Conservation (phyloP, 306 rosid genomes). For the Inga oerstediana region DNA sequence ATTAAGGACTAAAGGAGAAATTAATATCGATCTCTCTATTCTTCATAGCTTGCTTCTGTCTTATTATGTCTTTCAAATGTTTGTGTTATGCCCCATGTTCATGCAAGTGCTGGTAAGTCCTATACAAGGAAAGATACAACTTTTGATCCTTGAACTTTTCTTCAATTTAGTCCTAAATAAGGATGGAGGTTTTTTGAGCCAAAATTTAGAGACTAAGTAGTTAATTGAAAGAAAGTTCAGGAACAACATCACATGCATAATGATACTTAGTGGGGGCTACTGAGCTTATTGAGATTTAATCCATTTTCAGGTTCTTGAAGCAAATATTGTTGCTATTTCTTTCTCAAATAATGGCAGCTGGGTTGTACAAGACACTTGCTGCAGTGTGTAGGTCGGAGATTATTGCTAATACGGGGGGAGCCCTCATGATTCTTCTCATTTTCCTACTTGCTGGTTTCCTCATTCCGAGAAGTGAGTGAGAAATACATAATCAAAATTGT, state of each 20-base stretch:
- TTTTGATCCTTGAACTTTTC: too few species aligned
- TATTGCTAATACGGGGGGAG: conserved; percentile 64
- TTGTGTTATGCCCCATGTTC: neutral
- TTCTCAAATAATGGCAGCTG: conserved; percentile 75
- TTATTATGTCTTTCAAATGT: neutral
- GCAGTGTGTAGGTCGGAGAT: conserved; percentile 74
- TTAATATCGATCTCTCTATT: too few species aligned
- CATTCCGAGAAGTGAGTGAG: conserved; percentile 62
- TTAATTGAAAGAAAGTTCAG: too few species aligned
- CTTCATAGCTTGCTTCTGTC: neutral
- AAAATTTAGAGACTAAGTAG: too few species aligned
- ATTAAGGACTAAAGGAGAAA: too few species aligned
- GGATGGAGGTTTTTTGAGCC: too few species aligned
- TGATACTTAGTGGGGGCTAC: neutral
- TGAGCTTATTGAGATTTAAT: neutral
- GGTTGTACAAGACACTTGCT: conserved; percentile 61
- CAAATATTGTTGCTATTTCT: conserved; percentile 59
- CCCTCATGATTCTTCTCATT: conserved; percentile 53
- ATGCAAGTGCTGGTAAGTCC: too few species aligned
- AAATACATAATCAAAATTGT: neutral
- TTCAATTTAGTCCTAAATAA: too few species aligned
- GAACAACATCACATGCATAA: too few species aligned
- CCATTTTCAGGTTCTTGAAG: conserved; percentile 62
- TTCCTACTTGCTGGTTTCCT: conserved; percentile 74
- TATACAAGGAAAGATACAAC: neutral